Evolutionary conservation across 1,139 yeast species (phyloP), one percentile per base, ranked within the genome.

Genomic region (Protomyces arabidopsidicola): DNA sequence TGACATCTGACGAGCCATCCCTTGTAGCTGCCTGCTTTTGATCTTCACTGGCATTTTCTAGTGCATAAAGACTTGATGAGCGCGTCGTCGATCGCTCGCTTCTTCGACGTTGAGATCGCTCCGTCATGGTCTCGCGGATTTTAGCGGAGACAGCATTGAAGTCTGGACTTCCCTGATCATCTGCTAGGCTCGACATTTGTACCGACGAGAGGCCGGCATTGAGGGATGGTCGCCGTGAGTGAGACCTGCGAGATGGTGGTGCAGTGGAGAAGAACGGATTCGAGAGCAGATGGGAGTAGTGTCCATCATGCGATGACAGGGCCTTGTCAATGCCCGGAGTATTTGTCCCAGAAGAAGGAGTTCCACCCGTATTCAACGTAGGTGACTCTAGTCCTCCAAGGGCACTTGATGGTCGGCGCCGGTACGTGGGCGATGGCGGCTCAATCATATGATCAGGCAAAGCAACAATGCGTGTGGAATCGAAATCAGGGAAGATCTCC

Each of bases 401-500:
- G 3, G 18, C 52, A 22, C 62, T 58, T 1, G 35, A 35, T 2
- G 62, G 53, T 18, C 62, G 27, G 42, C 48, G 45, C 8, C 53
- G 51, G n/a, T 34, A 18, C 10, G 55, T 18, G 5, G 55, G 35
- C 16, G 42, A 45, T 24, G 51, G 18, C 31, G 34, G 38, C 16
- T 58, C 56, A 8, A 58, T 45, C 62, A 58, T 58, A 42, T 58
- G 53, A 14, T 65, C 66, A 1, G 66, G 63, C 58, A 57, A 42
- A 9, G 67, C 54, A 18, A 60, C 38, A 9, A 67, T 53, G 6
- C 67, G 38, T n/a, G 53, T 48, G 10, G 66, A 60, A 45, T 86
- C 84, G 66, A 88, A 84, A 73, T 90, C 96, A 12, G 90, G 89
- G 77, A 85, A 90, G 67, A 90, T 74, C 69, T 82, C 81, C 0